Percentiles rank a stretch among this genome's conserved stretches.
phyloP scores from a whole-genome alignment of 2,329 filamentous ascomycete species.

The Fusarium humuli region DNA sequence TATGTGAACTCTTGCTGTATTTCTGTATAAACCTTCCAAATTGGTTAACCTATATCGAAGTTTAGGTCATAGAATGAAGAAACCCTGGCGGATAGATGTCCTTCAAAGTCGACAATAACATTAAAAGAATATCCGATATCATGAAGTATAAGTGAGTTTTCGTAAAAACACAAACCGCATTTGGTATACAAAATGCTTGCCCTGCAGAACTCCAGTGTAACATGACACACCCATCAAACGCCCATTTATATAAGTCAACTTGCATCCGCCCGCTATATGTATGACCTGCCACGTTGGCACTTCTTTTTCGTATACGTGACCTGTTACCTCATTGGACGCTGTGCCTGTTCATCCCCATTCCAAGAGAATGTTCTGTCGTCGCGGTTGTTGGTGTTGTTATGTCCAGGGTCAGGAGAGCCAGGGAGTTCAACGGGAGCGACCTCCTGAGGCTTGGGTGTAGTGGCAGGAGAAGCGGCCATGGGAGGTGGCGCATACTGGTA shows the following conservation, averaged over 20 bases:
- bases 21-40: neutral
- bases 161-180: constrained; percentile 11
- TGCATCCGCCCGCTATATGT: constrained; percentile 13
- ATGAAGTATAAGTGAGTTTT: constrained; percentile 11
- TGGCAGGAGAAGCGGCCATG: constrained; percentile 25
- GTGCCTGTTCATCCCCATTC: constrained; percentile 46
- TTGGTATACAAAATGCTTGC: constrained; percentile 8
- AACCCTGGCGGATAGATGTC: neutral
- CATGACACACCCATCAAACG: constrained; percentile 22
- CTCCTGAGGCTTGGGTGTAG: constrained; percentile 38
- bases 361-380: constrained; percentile 47
- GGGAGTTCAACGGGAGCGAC: constrained; percentile 52
- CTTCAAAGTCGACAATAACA: neutral
- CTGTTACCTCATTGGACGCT: constrained; percentile 41
- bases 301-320: neutral
- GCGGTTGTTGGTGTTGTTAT: constrained; percentile 31
- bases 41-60: neutral
- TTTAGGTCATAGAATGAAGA: neutral
- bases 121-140: constrained; percentile 25
- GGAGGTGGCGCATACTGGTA: constrained; percentile 45
- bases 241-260: constrained; percentile 12
- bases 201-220: constrained; percentile 26
- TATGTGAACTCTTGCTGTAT: neutral
- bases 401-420: constrained; percentile 45
- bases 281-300: constrained; percentile 5